These are phyloP conservation scores for Aphanomyces invadans DNA, from an alignment of 352 stramenopile species.

Conservation along the genomic window DNA sequence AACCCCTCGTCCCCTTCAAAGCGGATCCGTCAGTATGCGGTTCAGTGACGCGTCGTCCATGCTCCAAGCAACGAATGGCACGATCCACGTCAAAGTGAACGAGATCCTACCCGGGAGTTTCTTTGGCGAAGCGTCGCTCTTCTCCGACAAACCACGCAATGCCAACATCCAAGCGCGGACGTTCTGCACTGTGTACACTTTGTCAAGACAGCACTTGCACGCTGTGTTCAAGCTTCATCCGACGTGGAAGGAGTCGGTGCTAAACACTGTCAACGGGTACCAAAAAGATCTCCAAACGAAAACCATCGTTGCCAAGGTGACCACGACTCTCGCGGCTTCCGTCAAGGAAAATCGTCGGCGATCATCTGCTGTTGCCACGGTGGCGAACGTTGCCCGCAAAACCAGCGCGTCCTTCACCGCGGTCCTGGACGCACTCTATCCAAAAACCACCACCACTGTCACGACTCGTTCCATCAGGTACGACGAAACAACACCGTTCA, in stretches of 20 bases:
- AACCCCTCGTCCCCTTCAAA: neutral
- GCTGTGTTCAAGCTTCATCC: constrained; percentile 56
- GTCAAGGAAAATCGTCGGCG: neutral
- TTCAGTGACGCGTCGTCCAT: neutral
- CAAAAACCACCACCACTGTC: neutral
- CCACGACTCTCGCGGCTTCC: neutral
- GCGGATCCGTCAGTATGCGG: neutral
- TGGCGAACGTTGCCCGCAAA: neutral
- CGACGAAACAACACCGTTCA: constrained; percentile 17
- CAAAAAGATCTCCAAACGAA: constrained; percentile 42
- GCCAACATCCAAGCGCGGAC: constrained; percentile 43
- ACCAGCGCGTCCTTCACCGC: neutral
- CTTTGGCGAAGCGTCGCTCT: constrained; percentile 52
- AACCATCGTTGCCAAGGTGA: constrained; percentile 35
- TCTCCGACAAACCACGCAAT: constrained; percentile 47
- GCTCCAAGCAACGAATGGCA: neutral
- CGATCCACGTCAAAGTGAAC: constrained; percentile 37
- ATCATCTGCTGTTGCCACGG: too few relatives aligned
- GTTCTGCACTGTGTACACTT: constrained; percentile 50
- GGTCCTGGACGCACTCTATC: neutral
- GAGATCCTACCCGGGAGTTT: constrained; percentile 42
- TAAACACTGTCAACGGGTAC: constrained; percentile 49
- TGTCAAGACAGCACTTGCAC: constrained; percentile 41
- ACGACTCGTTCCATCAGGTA: neutral
- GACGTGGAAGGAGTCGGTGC: constrained; percentile 49